Evolutionary conservation across 345 rosid species (phyloP), one percentile per base, ranked within the genome.

Genomic region (Carallia brachiata): DNA sequence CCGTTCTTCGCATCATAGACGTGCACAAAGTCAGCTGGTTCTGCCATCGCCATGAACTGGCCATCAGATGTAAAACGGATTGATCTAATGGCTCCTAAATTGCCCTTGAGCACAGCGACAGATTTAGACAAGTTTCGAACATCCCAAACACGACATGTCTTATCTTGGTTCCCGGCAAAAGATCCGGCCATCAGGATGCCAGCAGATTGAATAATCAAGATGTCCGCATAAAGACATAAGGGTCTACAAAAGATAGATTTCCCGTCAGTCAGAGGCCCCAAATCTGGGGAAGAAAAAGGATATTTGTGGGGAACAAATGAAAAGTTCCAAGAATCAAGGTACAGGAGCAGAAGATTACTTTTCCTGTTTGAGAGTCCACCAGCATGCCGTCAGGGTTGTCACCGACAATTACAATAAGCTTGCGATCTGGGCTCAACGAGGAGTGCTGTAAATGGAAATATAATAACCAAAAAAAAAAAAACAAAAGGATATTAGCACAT

Each of bases 81-180:
- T n/a, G 88, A 84, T 23, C 90, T 72, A 69, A 86, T 80, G 16
- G 88, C 90, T 70, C 90, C 88, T 5, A 86, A 68, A 56, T 86
- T 82, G 17, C 90, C 90, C 82, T 86, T 82, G 70, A 84, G 82
- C 64, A 84, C 86, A 65, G 86, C 83, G 13, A 84, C 73, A 12
- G 86, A 82, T 60, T 77, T 80, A 13, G 90, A 86, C 61, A 82
- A 74, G 72, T 86, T 84, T 36, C 90, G 67, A 8, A 73, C 72
- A 64, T 86, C 90, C 90, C 90, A 86, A 36, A 86, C 61, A 1
- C 86, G 88, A 47, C 90, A 86, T 18, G 88, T 86, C 82, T 86
- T 86, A 76, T 86, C 90, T 79, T 84, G 88, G 75, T 86, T 86
- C 65, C 90, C 88, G 61, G 90, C 90, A 80, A 80, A 86, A 86